A percentile compares a stretch with the other conserved stretches of the same genome.
These are phyloP conservation scores for Colletotrichum spaethianum DNA, from an alignment of 2,329 filamentous ascomycete species.

Conservation along the genomic window DNA sequence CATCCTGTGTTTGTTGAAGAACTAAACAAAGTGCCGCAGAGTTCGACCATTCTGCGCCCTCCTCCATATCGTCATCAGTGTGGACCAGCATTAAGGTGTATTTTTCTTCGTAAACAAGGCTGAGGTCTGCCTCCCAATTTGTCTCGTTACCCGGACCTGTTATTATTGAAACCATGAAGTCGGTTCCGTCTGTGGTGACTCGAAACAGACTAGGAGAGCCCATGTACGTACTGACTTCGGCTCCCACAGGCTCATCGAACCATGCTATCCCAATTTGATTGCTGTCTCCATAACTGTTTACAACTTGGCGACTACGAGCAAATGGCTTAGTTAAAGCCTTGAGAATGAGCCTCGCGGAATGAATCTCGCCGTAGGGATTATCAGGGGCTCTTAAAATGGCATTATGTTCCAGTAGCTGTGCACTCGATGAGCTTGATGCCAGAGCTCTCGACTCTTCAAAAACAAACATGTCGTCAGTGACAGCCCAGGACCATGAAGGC, in stretches of 20 bases:
- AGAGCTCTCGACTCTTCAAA: not conserved
- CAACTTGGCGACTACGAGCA: conserved; percentile 7
- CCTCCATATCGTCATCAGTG: not conserved
- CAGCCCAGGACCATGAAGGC: conserved; percentile 3
- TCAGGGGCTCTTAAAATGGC: not conserved
- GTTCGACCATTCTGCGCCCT: not conserved
- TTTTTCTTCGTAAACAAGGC: not conserved
- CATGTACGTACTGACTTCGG: not conserved
- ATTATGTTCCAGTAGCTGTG: not conserved
- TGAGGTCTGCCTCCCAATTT: not conserved
- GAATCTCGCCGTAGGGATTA: not conserved
- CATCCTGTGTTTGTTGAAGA: not conserved
- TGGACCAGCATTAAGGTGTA: not conserved
- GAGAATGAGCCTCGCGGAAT: not conserved
- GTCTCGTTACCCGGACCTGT: not conserved
- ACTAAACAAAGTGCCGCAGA: not conserved
- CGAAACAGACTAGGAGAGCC: not conserved
- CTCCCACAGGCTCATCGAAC: not conserved
- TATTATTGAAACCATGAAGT: not conserved
- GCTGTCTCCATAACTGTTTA: not conserved
- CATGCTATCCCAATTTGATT: not conserved
- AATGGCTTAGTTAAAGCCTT: not conserved
- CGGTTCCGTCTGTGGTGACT: not conserved
- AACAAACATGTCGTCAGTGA: not conserved
- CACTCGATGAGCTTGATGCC: not conserved